Base-by-base conservation (phyloP, 2,329 filamentous ascomycete species). In the Rutstroemia sydowiana region DNA sequence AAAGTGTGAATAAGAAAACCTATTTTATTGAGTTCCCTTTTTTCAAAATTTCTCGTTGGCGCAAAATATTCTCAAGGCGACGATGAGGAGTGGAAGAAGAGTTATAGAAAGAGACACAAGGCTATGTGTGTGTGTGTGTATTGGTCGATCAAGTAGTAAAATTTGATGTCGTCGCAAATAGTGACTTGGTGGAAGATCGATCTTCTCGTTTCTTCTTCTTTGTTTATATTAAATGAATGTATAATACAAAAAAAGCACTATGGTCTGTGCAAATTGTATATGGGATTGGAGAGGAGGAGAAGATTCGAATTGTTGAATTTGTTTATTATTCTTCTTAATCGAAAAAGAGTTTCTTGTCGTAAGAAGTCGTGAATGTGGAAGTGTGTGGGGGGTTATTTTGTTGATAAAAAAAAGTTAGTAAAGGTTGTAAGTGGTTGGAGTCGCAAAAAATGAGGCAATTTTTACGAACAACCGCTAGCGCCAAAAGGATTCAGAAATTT, bases 141-240 rank as follows among this genome's bases (percentile, higher is more conserved):
- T 21, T n/a, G n/a, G 9, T 28, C 16, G 18, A 28, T 9, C 23
- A 26, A 26, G 23, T 26, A 26, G n/a, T n/a, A n/a, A n/a, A n/a
- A 26, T 4, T 16, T 10, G 20, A 23, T 18, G 40, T 14, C n/a
- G 49, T 51, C 43, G 48, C 48, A 6, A 47, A 13, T 28, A 26
- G 34, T 26, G 9, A 44, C 32, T 36, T 44, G 20, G 30, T 44
- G 20, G 30, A 10, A 8, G 9, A 13, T 45, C n/a, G 28, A 26
- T 39, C 18, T 39, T 39, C 8, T 18, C 20, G 9, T 31, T 45
- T 43, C 14, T 31, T 30, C 28, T 36, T 28, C 9, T 34, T 20
- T 42, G n/a, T n/a, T n/a, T n/a, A n/a, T n/a, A 52, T 52, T 31
- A 52, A 52, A 52, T 45, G 50, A 52, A 48, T 52, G 50, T 37